Conservation (phyloP, 306 rosid species). For the Prunus mume region DNA sequence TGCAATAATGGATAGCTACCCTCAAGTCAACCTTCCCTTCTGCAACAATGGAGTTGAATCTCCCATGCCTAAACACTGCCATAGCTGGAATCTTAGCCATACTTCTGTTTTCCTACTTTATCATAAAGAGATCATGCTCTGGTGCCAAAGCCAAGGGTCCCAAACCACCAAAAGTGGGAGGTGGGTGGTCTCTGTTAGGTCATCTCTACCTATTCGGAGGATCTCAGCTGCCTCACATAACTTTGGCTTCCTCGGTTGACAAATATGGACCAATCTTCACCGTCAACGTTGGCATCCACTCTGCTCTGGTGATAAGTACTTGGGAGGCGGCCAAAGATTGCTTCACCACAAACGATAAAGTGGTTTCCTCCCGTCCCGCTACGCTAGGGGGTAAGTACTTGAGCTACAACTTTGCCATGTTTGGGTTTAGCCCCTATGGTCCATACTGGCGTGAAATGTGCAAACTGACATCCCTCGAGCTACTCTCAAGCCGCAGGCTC, state of each 20-base stretch:
- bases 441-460: slow-evolving; percentile 42
- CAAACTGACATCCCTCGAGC: slow-evolving; percentile 27
- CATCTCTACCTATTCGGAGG: slow-evolving; percentile 44
- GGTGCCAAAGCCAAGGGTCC: background rate
- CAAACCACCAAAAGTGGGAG: slow-evolving; percentile 41
- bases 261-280: slow-evolving; percentile 36
- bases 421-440: slow-evolving; percentile 34
- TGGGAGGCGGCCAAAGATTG: slow-evolving; percentile 46
- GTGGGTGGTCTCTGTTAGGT: slow-evolving; percentile 72
- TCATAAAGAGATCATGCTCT: background rate
- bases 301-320: slow-evolving; percentile 26
- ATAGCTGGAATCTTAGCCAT: slow-evolving; percentile 10
- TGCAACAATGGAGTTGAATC: background rate
- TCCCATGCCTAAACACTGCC: background rate
- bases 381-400: background rate
- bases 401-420: slow-evolving; percentile 37
- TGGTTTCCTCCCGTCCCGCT: slow-evolving; percentile 32
- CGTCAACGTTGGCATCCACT: slow-evolving; percentile 28
- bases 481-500: slow-evolving; percentile 40
- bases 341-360: slow-evolving; percentile 35
- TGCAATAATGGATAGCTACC: background rate
- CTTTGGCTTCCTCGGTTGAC: slow-evolving; percentile 45
- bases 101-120: slow-evolving; percentile 21
- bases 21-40: background rate
- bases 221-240: slow-evolving; percentile 32